These are phyloP conservation scores for Tricholoma saponaceum DNA, from an alignment of 768 basidiomycete genomes.

Conservation along the genomic window DNA sequence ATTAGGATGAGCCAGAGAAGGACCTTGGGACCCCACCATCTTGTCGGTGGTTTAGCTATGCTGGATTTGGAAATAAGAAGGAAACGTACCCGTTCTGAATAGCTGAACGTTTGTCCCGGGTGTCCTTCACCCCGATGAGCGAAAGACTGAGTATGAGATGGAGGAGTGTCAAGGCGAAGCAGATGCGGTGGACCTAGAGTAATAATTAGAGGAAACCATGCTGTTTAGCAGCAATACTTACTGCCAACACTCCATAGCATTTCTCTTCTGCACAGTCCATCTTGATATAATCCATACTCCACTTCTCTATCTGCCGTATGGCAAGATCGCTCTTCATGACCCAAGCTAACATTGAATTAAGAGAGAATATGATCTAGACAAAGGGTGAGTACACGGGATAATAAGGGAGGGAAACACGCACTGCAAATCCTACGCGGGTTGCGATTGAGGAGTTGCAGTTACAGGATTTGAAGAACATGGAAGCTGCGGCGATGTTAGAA, in stretches of 20 bases:
- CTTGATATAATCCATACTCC: conserved; percentile 96
- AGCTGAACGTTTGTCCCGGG: conserved; percentile 87
- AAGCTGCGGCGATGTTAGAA: conserved; percentile 46
- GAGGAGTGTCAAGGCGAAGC: conserved; percentile 89
- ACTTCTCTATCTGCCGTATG: conserved; percentile 83
- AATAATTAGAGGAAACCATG: not conserved
- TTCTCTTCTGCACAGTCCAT: conserved; percentile 93
- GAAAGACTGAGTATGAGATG: conserved; percentile 77
- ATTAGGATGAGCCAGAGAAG: conserved; percentile 84
- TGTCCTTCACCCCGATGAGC: conserved; percentile 86
- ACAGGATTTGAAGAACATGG: conserved; percentile 97
- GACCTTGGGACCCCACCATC: conserved; percentile 99
- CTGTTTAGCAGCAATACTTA: conserved; percentile 33
- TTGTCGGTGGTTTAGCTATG: conserved; percentile 24
- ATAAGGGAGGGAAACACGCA: conserved; percentile 29
- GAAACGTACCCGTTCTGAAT: conserved; percentile 88
- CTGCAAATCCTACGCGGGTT: conserved; percentile 92
- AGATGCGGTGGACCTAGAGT: conserved; percentile 84
- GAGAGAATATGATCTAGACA: conserved; percentile 82
- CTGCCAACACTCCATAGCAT: conserved; percentile 95
- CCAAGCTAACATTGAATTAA: conserved; percentile 97
- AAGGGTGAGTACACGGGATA: not conserved
- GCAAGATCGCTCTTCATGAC: conserved; percentile 90
- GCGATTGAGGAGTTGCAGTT: conserved; percentile 99
- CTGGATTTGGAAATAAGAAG: not conserved